Conservation (phyloP, 805 yeast species). For the Sungouiella blattae region DNA sequence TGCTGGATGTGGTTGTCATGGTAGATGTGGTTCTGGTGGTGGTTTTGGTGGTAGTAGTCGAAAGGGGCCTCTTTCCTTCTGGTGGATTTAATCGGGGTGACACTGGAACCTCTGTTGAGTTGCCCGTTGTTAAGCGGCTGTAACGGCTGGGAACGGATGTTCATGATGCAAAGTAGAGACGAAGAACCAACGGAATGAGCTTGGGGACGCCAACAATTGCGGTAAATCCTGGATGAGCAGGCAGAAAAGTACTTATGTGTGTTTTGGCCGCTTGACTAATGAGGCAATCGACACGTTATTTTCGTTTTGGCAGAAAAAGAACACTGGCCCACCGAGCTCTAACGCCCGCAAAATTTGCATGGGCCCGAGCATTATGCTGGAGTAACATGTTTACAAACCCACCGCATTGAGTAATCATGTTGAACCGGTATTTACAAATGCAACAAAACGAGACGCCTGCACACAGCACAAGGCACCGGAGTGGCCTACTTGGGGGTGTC, state of each 20-base stretch:
- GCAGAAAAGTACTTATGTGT: slow-evolving; percentile 2
- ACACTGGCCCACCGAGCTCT: slow-evolving; percentile 4
- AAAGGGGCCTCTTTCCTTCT: slow-evolving; percentile 22
- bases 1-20: slow-evolving; percentile 12
- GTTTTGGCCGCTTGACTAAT: slow-evolving; percentile 1
- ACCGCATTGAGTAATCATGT: slow-evolving; percentile 14
- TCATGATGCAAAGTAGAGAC: too few species aligned
- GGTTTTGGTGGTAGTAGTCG: slow-evolving; percentile 15
- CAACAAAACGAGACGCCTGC: slow-evolving; percentile 10
- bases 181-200: too few species aligned
- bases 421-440: slow-evolving; percentile 14
- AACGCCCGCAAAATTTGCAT: slow-evolving; percentile 6
- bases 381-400: slow-evolving; percentile 15
- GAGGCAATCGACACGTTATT: slow-evolving; percentile 9
- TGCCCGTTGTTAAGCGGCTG: slow-evolving; percentile 55
- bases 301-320: slow-evolving; percentile 15
- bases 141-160: slow-evolving; percentile 40
- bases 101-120: slow-evolving; percentile 42
- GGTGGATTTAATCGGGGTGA: slow-evolving; percentile 38
- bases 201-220: too few species aligned
- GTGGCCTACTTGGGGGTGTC: too few species aligned
- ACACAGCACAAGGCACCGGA: too few species aligned
- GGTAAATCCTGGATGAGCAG: too few species aligned
- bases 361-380: slow-evolving; percentile 1
- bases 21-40: neutral